Base-by-base conservation (phyloP, 148 eudicot genomes). In the Gaultheria prostrata region DNA sequence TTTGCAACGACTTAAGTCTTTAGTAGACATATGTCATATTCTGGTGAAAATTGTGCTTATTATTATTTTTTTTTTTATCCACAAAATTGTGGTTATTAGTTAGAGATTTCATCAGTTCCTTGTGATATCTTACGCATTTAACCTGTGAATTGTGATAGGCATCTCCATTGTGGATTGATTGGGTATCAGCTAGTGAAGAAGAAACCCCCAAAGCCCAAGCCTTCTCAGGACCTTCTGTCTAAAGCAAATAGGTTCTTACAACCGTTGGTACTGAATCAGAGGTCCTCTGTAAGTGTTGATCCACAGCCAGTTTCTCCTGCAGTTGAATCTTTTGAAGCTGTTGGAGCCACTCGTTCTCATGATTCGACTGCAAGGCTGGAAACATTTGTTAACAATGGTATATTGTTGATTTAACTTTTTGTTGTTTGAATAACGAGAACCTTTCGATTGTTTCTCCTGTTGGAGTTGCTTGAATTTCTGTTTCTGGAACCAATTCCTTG, bases 101-200 rank as follows among this genome's bases (percentile, higher is more conserved):
- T 11, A 5, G 43, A 71, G 76, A 32, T 71, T 4, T 71, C 46
- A 33, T 32, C 2, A n/a, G 15, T 30, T 43, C 43, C 24, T 35
- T 35, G 32, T 15, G 10, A 35, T 71, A 14, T 61, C 45, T 75
- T 28, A 56, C 77, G 33, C 61, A 49, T 57, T 20, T 43, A 21
- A 43, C 48, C 20, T 35, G 21, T 71, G 8, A 35, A 32, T 35
- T 63, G 57, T 78, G 86, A 82, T 76, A 92, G 95, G 95, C 89
- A 86, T 78, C 67, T 82, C 81, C 93, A 92, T 63, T 92, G 92
- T 83, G 93, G 89, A 74, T 88, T 88, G 24, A 86, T 92, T 69
- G 93, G 93, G 32, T 92, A 92, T 84, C 89, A 88, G 70, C 79
- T 28, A 13, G 84, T 87, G 74, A 80, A 80, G 76, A 88, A 84